Evolutionary conservation across 768 basidiomycete genomes (phyloP).

Genomic region (Suillus weaverae): DNA sequence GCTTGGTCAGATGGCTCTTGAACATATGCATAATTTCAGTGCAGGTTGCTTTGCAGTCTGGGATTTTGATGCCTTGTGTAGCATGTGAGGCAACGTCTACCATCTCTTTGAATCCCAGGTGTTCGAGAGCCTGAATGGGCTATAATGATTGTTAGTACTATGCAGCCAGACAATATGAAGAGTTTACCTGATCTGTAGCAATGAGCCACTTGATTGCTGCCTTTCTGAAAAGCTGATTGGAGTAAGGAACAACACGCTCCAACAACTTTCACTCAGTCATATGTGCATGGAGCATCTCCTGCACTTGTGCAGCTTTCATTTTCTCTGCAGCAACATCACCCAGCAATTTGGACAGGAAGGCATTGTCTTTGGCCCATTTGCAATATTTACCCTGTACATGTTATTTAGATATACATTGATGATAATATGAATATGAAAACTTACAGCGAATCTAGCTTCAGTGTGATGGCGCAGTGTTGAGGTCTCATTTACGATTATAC

Average conservation of each 20-base stretch:
- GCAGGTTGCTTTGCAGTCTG: no score
- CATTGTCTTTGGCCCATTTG: conserved; percentile 27
- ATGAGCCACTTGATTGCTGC: conserved; percentile 38
- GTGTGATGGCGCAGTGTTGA: not conserved
- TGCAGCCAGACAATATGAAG: no score
- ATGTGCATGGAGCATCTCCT: conserved; percentile 28
- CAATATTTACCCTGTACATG: conserved; percentile 23
- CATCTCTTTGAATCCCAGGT: not conserved
- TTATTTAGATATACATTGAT: no score
- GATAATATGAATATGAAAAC: no score
- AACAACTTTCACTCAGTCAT: conserved; percentile 17
- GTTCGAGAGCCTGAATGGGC: conserved; percentile 32
- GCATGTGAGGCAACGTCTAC: no score
- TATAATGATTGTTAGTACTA: no score
- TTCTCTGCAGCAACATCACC: conserved; percentile 22
- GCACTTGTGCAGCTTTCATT: conserved; percentile 10
- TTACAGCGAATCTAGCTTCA: not conserved
- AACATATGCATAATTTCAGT: not conserved
- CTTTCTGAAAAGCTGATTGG: conserved; percentile 19
- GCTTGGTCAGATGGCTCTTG: not conserved
- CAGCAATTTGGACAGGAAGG: conserved; percentile 33
- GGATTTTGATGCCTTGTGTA: no score
- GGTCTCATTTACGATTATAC: not conserved
- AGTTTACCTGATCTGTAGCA: conserved; percentile 37
- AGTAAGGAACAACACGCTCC: conserved; percentile 28